These are phyloP conservation scores for Byssothecium circinans DNA, from an alignment of 2,329 filamentous ascomycete species.

Conservation along the genomic window DNA sequence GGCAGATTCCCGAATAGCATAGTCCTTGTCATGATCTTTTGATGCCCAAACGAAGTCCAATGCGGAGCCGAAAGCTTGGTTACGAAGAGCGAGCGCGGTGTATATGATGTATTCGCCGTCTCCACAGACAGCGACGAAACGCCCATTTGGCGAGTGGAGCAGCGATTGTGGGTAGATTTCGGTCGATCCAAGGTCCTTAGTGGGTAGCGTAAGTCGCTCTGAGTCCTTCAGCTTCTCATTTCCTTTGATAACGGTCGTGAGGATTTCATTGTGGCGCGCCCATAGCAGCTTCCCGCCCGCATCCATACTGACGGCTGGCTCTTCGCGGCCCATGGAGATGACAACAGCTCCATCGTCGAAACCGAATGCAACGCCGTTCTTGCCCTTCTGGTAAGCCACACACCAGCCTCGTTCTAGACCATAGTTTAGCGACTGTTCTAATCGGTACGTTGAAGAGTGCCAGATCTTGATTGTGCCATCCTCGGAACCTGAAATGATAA, in stretches of 20 bases:
- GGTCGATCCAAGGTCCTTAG: constrained; percentile 93
- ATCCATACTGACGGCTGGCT: constrained; percentile 98
- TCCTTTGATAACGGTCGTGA: constrained; percentile 93
- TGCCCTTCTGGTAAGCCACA: constrained; percentile 91
- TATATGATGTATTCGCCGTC: constrained; percentile 99
- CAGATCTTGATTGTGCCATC: constrained; percentile 97
- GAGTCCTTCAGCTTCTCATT: constrained; percentile 89
- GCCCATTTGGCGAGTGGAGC: constrained; percentile 91
- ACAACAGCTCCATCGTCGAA: constrained; percentile 98
- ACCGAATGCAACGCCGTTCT: constrained; percentile 91
- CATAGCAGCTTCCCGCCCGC: constrained; percentile 92
- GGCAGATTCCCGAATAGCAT: constrained; percentile 90
- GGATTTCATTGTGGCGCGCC: constrained; percentile 92
- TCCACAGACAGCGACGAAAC: constrained; percentile 86
- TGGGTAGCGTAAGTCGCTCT: constrained; percentile 79
- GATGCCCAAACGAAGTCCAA: constrained; percentile 96
- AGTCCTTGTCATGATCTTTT: constrained; percentile 98
- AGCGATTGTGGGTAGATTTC: constrained; percentile 96
- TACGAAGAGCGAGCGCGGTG: constrained; percentile 92
- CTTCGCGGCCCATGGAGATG: constrained; percentile 95
- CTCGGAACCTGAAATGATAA: constrained; percentile 97
- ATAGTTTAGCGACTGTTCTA: constrained; percentile 96
- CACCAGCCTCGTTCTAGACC: constrained; percentile 97
- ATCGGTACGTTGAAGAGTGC: constrained; percentile 95
- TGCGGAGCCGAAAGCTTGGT: constrained; percentile 95